Base-by-base conservation (phyloP, 1,284 basidiomycete genomes). In the Sporisorium scitamineum region DNA sequence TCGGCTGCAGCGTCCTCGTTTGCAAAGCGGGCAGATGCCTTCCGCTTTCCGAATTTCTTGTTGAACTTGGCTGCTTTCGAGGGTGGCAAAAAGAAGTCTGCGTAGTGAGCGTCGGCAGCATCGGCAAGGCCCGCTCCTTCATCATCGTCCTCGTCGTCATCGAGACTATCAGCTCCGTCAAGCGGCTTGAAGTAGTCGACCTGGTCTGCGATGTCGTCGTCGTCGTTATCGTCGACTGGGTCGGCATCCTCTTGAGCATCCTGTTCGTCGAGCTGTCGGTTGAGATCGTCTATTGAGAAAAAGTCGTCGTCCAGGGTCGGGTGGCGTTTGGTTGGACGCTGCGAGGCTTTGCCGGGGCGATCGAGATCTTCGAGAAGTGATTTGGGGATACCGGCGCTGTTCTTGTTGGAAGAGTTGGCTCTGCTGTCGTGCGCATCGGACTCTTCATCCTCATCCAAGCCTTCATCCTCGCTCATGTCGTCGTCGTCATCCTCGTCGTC, bases 201-300 rank as follows among this genome's bases (percentile, higher is more conserved):
- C 50, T 82, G 83, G 13, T 81, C 88, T 11, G 86, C 86, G 56
- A 89, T 88, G 42, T 90, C 90, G 31, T 90, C 88, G 29, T 88
- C 87, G 44, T 87, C 86, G n/a, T 85, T 86, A 27, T 86, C 86
- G 10, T 70, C 56, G 92, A 87, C 52, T 86, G 87, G 54, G 6
- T 91, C 91, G 14, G 90, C 87, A 13, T 87, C 88, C 64, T 88
- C 16, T 63, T 72, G 44, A 91, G 90, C 86, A 34, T 97, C 94
- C 8, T 91, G 89, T 76, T 90, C 90, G 85, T 93, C 92, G 2
- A 92, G 92, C 86, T 94, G 90, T 5, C 91, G 89, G 84, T 98
- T 97, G 88, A 99, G 98, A 24, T 91, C 89, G 60, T 91, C 90
- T 61, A 98, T 90, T 61, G 93, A 90, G 87, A 99, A 99, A 88